Evolutionary conservation across 2,329 filamentous ascomycete species (phyloP).

Genomic region (Coniochaeta sp.): DNA sequence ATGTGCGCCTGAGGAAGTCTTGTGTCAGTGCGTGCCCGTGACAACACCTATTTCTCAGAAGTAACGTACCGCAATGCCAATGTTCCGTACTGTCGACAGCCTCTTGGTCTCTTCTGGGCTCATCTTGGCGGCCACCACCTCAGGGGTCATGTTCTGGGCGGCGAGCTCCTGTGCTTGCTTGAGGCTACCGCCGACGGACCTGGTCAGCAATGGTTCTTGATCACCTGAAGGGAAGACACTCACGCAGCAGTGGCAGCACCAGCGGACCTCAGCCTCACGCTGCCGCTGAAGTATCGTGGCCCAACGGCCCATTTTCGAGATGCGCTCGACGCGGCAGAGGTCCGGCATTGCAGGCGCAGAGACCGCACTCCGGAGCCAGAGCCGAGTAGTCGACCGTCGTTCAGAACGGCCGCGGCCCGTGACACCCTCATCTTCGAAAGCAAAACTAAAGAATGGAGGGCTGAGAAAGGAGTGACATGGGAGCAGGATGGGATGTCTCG

Average conservation of each 20-base stretch:
- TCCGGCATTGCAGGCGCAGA: constrained; percentile 21
- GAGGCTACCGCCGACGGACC: constrained; percentile 23
- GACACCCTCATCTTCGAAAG: constrained; percentile 29
- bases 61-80: constrained; percentile 80
- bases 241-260: constrained; percentile 32
- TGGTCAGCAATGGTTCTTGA: neutral
- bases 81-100: constrained; percentile 81
- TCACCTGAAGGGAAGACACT: constrained; percentile 8
- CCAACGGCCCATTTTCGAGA: constrained; percentile 24
- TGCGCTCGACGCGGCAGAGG: constrained; percentile 13
- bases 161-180: constrained; percentile 48
- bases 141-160: constrained; percentile 41
- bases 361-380: constrained; percentile 23
- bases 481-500: neutral
- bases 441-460: constrained; percentile 9
- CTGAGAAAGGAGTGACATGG: constrained; percentile 14
- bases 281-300: constrained; percentile 31
- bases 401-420: constrained; percentile 28
- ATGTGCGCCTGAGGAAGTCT: constrained; percentile 68
- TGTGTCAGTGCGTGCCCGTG: neutral
- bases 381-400: constrained; percentile 26
- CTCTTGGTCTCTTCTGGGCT: constrained; percentile 71
- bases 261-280: constrained; percentile 22
- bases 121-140: constrained; percentile 69
- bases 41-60: neutral